Percentiles rank a stretch among this genome's conserved stretches.
Conservation (phyloP, 495 filamentous ascomycete genomes). For the Xylona heveae region DNA sequence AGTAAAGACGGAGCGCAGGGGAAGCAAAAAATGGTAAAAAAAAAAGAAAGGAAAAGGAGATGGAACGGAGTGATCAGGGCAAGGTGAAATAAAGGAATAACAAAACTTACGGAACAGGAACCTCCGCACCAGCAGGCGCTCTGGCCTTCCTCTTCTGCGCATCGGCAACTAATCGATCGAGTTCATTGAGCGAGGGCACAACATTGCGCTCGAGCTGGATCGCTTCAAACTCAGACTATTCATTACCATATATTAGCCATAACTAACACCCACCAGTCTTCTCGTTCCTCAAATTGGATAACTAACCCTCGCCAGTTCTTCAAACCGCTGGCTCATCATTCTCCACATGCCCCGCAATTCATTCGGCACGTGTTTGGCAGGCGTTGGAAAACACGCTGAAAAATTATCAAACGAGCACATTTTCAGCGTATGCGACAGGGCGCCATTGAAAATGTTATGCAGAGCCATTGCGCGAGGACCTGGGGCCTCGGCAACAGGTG, state of each 20-base stretch:
- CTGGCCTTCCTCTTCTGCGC: slow-evolving; percentile 28
- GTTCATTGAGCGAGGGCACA: slow-evolving; percentile 53
- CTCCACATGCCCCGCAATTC: slow-evolving; percentile 44
- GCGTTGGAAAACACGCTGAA: slow-evolving; percentile 69
- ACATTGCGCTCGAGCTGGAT: slow-evolving; percentile 53
- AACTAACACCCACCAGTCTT: background rate
- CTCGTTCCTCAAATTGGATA: slow-evolving; percentile 1
- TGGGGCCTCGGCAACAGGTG: slow-evolving; percentile 37
- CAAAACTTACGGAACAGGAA: slow-evolving; percentile 19
- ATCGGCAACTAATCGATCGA: slow-evolving; percentile 55
- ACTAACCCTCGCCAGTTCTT: slow-evolving; percentile 29
- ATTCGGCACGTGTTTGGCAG: slow-evolving; percentile 45
- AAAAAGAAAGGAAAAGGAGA: slow-evolving; percentile 7
- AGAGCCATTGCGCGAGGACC: slow-evolving; percentile 58
- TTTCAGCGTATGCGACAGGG: slow-evolving; percentile 46
- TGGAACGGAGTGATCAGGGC: background rate
- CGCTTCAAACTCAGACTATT: slow-evolving; percentile 49
- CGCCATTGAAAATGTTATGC: slow-evolving; percentile 43
- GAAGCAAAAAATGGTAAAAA: too few relatives aligned
- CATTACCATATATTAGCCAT: background rate
- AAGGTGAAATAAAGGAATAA: slow-evolving; percentile 2
- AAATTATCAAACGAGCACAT: slow-evolving; percentile 64
- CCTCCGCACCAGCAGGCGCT: slow-evolving; percentile 3
- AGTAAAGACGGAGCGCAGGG: too few relatives aligned
- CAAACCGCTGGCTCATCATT: slow-evolving; percentile 45